Conservation (phyloP, 441 rosid species). For the Gossypium davidsonii region DNA sequence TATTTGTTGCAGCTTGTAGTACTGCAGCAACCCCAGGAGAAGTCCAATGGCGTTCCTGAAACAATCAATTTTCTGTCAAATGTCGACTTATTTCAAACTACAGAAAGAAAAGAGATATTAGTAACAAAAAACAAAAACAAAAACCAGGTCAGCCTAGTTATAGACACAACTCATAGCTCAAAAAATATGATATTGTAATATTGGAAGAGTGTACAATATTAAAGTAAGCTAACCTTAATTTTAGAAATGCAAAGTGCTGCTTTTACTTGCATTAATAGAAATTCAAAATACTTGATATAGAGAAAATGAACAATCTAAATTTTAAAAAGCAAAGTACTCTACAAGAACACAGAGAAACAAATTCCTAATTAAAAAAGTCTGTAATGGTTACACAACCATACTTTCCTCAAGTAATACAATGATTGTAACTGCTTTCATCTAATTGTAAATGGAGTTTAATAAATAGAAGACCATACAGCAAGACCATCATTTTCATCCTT, state of each 20-base stretch:
- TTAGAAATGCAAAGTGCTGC: neutral
- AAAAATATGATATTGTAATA: neutral
- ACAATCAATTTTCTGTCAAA: too few species aligned
- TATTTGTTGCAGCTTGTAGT: too few species aligned
- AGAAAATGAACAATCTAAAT: neutral
- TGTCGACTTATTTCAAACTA: neutral
- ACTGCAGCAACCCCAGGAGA: too few species aligned
- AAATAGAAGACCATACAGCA: conserved; percentile 44
- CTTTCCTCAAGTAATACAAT: neutral
- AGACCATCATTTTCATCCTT: conserved; percentile 38
- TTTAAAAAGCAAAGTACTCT: neutral
- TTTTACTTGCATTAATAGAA: neutral
- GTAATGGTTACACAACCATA: neutral
- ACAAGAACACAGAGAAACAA: neutral
- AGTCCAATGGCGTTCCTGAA: too few species aligned
- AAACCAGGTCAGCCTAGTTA: too few species aligned
- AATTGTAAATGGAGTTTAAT: conserved; percentile 7
- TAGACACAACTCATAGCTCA: too few species aligned
- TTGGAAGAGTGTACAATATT: neutral
- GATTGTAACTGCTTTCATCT: neutral
- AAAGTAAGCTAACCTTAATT: neutral
- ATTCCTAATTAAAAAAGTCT: neutral
- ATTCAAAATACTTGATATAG: neutral
- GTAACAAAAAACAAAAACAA: neutral
- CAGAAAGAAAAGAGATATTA: neutral